These are phyloP conservation scores for Dryas integrifolia DNA, from an alignment of 331 rosid species.

Conservation along the genomic window DNA sequence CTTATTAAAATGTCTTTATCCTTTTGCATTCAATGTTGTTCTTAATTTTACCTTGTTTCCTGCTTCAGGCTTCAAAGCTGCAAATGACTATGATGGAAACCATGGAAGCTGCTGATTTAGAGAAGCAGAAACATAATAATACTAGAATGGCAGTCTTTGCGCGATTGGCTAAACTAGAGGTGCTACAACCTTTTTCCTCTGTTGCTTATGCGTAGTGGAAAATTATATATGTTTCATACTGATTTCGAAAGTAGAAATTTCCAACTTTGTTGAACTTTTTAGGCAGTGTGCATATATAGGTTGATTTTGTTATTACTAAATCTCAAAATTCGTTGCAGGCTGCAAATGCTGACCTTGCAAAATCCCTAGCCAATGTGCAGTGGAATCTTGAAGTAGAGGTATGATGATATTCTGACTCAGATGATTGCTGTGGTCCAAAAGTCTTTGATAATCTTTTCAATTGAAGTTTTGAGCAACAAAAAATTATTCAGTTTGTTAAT, in stretches of 20 bases:
- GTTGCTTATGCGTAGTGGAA: slow-evolving; percentile 13
- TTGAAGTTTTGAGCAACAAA: background rate
- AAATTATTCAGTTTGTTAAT: background rate
- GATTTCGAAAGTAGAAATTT: slow-evolving; percentile 8
- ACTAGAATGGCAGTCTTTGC: slow-evolving; percentile 87
- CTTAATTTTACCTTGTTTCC: slow-evolving; percentile 18
- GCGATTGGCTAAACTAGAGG: slow-evolving; percentile 83
- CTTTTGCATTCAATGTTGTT: background rate
- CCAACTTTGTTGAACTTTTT: slow-evolving; percentile 22
- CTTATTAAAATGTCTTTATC: background rate
- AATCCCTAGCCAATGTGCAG: slow-evolving; percentile 77
- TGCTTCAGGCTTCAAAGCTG: slow-evolving; percentile 77
- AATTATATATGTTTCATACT: background rate
- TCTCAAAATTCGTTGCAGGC: slow-evolving; percentile 66
- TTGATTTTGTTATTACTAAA: slow-evolving; percentile 33
- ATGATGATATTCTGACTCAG: slow-evolving; percentile 38
- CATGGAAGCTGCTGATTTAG: slow-evolving; percentile 92
- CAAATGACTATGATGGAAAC: slow-evolving; percentile 90
- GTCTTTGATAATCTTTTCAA: background rate
- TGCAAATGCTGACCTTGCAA: slow-evolving; percentile 87
- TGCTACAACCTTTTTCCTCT: slow-evolving; percentile 27
- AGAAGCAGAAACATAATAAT: slow-evolving; percentile 87
- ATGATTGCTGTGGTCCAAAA: slow-evolving; percentile 14
- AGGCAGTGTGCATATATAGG: slow-evolving; percentile 23
- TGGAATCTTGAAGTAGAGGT: slow-evolving; percentile 92